Conservation (phyloP, 2,329 filamentous ascomycete genomes). For the Colletotrichum eremochloae region DNA sequence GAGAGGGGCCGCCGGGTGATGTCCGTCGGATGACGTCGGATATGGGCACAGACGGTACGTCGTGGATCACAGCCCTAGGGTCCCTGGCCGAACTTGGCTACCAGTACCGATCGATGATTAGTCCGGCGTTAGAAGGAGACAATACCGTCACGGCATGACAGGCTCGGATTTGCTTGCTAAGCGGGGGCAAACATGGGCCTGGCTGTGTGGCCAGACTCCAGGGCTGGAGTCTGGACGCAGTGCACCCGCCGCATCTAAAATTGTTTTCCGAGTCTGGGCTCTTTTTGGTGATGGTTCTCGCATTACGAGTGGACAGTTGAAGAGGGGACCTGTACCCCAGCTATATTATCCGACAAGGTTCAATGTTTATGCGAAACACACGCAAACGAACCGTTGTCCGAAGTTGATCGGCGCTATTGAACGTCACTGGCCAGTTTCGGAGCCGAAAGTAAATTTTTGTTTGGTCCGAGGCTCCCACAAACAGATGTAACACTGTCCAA, state of each 20-base stretch:
- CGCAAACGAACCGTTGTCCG: constrained; percentile 38
- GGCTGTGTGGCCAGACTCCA: not conserved
- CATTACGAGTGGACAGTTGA: not conserved
- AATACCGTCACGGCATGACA: constrained; percentile 4
- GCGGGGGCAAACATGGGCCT: constrained; percentile 6
- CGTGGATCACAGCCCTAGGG: not conserved
- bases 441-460: constrained; percentile 8
- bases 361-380: constrained; percentile 23
- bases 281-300: not conserved
- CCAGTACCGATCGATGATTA: constrained; percentile 21
- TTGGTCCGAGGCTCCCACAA: constrained; percentile 16
- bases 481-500: constrained; percentile 12
- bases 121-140: constrained; percentile 1
- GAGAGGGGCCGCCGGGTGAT: not conserved
- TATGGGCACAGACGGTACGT: constrained; percentile 4
- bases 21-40: constrained; percentile 30
- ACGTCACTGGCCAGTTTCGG: constrained; percentile 20
- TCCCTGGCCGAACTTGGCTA: constrained; percentile 17
- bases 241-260: not conserved
- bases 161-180: not conserved
- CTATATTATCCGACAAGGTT: constrained; percentile 32
- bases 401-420: constrained; percentile 26
- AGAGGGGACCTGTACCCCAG: constrained; percentile 1
- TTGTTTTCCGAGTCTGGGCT: not conserved
- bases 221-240: not conserved